Evolutionary conservation across 176 grass and related monocot species (phyloP), one percentile per base, ranked within the genome.

Genomic region (Urochloa ruziziensis): DNA sequence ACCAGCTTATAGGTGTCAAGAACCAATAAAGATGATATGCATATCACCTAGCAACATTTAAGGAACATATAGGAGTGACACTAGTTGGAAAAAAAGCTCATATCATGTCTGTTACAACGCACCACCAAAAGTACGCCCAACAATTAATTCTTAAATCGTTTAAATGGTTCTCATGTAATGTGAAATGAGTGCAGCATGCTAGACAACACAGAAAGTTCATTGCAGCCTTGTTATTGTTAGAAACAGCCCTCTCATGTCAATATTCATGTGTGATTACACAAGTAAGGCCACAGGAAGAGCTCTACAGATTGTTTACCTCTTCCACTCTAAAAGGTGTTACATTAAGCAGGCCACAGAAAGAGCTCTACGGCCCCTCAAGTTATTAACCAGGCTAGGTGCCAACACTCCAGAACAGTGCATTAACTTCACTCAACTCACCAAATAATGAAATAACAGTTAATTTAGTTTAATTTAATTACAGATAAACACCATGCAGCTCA

Each of bases 1-100:
- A 36, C 52, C 49, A 85, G 13, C 67, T 89, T 79, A 85, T 23
- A 65, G n/a, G 65, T 34, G 35, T 61, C 48, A 80, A 70, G 14
- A 90, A 33, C 72, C 33, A 33, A 37, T 28, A 16, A 70, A 77
- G 30, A 66, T 49, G 51, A 57, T 10, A 58, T 56, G 66, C 66
- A 78, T 73, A 66, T 70, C n/a, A 86, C 46, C 37, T 19, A 57
- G 65, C 24, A 73, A 82, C 63, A 79, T 73, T 40, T 65, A 90
- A 86, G 17, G 17, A 42, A 33, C 57, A 27, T 43, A 13, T 42
- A 70, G 7, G 8, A 59, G 47, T 0, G 56, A 63, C 30, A 65
- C 9, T 67, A 60, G 23, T 54, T 66, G 6, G 46, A 75, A 48
- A 39, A 67, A 52, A 73, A 23, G 40, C 21, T 66, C 21, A 52